phyloP scores from a whole-genome alignment of 768 basidiomycete genomes.

The Candolleomyces eurysporus region DNA sequence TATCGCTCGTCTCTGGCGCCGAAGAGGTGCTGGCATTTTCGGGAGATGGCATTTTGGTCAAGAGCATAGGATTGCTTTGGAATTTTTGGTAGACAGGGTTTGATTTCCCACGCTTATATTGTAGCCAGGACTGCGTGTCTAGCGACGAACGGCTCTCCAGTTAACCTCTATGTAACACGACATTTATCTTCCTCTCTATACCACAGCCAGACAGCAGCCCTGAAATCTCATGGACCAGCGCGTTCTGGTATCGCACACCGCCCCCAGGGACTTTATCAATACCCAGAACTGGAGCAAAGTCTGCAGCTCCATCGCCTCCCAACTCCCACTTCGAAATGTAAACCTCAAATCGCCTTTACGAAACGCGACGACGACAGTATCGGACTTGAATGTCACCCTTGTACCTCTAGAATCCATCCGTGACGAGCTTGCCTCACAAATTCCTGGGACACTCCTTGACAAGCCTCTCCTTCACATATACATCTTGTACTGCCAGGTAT shows the following conservation, averaged over 20 bases:
- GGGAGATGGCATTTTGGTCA: conserved; percentile 53
- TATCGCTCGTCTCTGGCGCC: conserved; percentile 16
- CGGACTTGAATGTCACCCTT: conserved; percentile 79
- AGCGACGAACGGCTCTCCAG: background rate
- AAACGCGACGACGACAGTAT: conserved; percentile 62
- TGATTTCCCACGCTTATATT: conserved; percentile 10
- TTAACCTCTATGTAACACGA: background rate
- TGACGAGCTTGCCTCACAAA: conserved; percentile 74
- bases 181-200: background rate
- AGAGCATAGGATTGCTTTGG: background rate
- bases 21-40: conserved; percentile 53
- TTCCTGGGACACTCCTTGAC: conserved; percentile 77
- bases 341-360: conserved; percentile 74
- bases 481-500: conserved; percentile 85
- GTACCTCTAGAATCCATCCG: conserved; percentile 64
- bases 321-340: conserved; percentile 83
- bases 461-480: conserved; percentile 86
- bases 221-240: conserved; percentile 36
- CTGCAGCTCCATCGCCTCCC: conserved; percentile 58
- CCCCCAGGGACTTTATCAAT: conserved; percentile 58
- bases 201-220: too few relatives aligned
- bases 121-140: background rate
- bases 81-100: background rate
- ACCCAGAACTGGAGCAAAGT: conserved; percentile 77
- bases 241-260: conserved; percentile 68